Conservation (phyloP, 2,329 filamentous ascomycete species). For the Fusarium drepaniforme region DNA sequence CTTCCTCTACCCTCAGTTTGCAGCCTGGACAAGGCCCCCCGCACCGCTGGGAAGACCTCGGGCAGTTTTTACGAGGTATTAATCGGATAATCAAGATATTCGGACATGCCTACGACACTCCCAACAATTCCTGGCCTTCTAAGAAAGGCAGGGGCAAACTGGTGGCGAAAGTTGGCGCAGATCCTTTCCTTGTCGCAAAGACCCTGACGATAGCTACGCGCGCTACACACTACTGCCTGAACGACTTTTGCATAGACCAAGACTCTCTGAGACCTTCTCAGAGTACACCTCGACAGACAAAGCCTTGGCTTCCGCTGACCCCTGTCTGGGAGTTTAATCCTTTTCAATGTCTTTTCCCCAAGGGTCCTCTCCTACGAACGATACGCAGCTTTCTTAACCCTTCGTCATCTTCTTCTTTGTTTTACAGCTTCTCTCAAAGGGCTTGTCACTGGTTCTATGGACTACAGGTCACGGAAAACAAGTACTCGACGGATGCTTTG, state of each 20-base stretch:
- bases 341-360: neutral
- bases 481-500: neutral
- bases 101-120: neutral
- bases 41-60: neutral
- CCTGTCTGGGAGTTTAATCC: neutral
- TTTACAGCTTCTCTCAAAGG: neutral
- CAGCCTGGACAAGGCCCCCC: neutral
- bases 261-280: neutral
- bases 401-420: too few species aligned
- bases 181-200: neutral
- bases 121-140: neutral
- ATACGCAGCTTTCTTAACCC: neutral
- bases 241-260: neutral
- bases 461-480: neutral
- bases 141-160: neutral
- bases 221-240: neutral
- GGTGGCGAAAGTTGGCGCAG: neutral
- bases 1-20: neutral
- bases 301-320: neutral
- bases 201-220: neutral
- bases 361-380: neutral
- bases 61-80: neutral
- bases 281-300: neutral
- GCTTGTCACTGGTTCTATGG: neutral
- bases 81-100: neutral